These are phyloP conservation scores for Amylocarpus encephaloides DNA, from an alignment of 2,329 filamentous ascomycete genomes.

Conservation along the genomic window DNA sequence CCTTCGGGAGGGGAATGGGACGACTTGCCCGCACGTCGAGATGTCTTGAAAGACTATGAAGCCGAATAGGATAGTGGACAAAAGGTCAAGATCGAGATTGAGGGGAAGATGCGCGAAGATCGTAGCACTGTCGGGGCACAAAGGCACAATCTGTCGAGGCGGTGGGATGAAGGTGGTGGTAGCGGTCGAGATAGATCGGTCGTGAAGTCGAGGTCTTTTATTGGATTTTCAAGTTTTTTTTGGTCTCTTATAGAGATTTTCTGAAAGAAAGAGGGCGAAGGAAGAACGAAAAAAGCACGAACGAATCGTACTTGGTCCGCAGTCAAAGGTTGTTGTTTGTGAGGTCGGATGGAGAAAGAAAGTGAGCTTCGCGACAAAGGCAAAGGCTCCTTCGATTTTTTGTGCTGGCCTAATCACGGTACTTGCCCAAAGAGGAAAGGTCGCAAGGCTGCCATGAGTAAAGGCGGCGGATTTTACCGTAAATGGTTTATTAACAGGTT, in stretches of 20 bases:
- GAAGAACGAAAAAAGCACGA: slow-evolving; percentile 33
- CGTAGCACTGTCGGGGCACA: slow-evolving; percentile 16
- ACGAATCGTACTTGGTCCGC: slow-evolving; percentile 30
- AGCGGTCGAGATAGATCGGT: slow-evolving; percentile 24
- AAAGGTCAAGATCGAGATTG: background rate
- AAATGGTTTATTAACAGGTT: background rate
- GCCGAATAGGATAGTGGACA: slow-evolving; percentile 18
- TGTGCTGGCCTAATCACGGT: no score
- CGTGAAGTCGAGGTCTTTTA: slow-evolving; percentile 28
- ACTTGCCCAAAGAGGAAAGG: background rate
- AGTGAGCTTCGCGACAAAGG: background rate
- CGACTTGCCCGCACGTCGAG: slow-evolving; percentile 22
- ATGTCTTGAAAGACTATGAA: slow-evolving; percentile 17
- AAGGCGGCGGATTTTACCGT: background rate
- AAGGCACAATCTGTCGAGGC: slow-evolving; percentile 12
- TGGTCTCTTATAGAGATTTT: slow-evolving; percentile 30
- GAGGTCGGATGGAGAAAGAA: slow-evolving; percentile 16
- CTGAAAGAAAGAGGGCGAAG: slow-evolving; percentile 29
- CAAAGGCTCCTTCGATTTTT: background rate
- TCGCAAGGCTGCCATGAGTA: background rate
- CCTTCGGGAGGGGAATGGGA: slow-evolving; percentile 5
- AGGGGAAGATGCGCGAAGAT: slow-evolving; percentile 20
- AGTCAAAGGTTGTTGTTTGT: slow-evolving; percentile 20
- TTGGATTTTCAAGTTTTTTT: slow-evolving; percentile 36
- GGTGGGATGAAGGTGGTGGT: slow-evolving; percentile 19